Base-by-base conservation (phyloP, 1,284 basidiomycete species). In the Anthracocystis panici-leucophaei region DNA sequence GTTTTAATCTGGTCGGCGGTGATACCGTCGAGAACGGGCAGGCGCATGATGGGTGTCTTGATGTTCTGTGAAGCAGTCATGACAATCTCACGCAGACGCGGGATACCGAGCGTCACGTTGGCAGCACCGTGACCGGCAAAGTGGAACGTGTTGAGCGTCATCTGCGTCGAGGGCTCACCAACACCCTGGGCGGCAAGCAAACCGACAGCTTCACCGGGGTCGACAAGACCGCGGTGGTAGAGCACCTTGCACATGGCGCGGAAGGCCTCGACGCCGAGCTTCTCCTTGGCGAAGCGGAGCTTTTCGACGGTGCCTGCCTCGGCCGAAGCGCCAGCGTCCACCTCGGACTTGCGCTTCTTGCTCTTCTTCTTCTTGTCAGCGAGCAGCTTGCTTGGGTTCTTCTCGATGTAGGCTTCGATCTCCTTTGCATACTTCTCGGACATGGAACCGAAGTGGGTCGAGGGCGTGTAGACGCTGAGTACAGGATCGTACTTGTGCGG, bases 141-240 rank as follows among this genome's bases (percentile, higher is more conserved):
- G 88, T 99, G 97, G 91, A 99, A 99, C 10, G 97, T 99, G 86
- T 99, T 99, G 77, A 99, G 88, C 31, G 97, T 99, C 97, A 99
- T 99, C 86, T 99, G 97, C 1, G 97, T 99, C 25, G 97, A 99
- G 5, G 97, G 97, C 86, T 99, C 97, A 67, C 97, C 97, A 51
- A 99, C 91, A 93, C 95, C 94, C 88, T 99, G 97, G 23, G 95
- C 96, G n/a, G 97, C 97, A 53, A 99, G 88, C 51, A 99, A 86
- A 60, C 97, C 97, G 53, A 99, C 97, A 10, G 96, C 95, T 87
- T 99, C 97, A 77, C 97, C 97, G 16, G 97, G 95, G 75, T 99
- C 97, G 5, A 95, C 93, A 54, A 99, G 88, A 21, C 80, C 80
- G 31, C 80, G 81, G 66, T 82, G 82, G 66, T 85, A 85, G 42